phyloP scores from a whole-genome alignment of 1,284 basidiomycete species.

The Cutaneotrichosporon sp. region DNA sequence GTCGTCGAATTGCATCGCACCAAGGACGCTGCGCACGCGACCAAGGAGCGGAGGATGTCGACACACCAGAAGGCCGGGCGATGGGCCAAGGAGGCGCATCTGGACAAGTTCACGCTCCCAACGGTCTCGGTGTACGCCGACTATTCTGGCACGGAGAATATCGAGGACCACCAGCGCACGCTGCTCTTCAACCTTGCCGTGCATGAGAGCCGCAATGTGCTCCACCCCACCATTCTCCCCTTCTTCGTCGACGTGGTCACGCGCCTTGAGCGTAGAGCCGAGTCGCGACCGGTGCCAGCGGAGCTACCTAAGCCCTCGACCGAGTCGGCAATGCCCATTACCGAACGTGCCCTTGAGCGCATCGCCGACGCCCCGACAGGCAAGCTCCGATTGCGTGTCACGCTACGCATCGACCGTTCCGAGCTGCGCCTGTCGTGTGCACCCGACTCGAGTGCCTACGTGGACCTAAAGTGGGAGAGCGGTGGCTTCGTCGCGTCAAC shows the following conservation, averaged over 20 bases:
- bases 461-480: slow-evolving; percentile 82
- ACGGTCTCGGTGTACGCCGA: slow-evolving; percentile 80
- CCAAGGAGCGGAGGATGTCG: slow-evolving; percentile 2
- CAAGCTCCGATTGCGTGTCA: slow-evolving; percentile 58
- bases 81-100: slow-evolving; percentile 19
- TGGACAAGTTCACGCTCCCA: slow-evolving; percentile 60
- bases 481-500: slow-evolving; percentile 80
- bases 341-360: slow-evolving; percentile 18
- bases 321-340: slow-evolving; percentile 15
- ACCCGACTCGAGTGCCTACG: slow-evolving; percentile 82
- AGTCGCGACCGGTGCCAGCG: slow-evolving; percentile 5
- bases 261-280: slow-evolving; percentile 33
- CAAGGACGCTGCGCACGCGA: background rate
- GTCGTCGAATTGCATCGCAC: slow-evolving; percentile 44
- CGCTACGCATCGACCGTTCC: slow-evolving; percentile 83
- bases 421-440: slow-evolving; percentile 78
- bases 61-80: background rate
- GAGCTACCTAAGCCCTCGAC: background rate
- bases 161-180: slow-evolving; percentile 16
- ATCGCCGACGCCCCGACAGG: slow-evolving; percentile 24
- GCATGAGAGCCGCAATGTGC: slow-evolving; percentile 78
- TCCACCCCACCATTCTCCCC: slow-evolving; percentile 75
- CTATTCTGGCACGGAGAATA: slow-evolving; percentile 30
- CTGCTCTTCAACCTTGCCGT: slow-evolving; percentile 58
- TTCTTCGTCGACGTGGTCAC: slow-evolving; percentile 66